These are phyloP conservation scores for Russula olivacea DNA, from an alignment of 768 basidiomycete genomes.

Conservation along the genomic window DNA sequence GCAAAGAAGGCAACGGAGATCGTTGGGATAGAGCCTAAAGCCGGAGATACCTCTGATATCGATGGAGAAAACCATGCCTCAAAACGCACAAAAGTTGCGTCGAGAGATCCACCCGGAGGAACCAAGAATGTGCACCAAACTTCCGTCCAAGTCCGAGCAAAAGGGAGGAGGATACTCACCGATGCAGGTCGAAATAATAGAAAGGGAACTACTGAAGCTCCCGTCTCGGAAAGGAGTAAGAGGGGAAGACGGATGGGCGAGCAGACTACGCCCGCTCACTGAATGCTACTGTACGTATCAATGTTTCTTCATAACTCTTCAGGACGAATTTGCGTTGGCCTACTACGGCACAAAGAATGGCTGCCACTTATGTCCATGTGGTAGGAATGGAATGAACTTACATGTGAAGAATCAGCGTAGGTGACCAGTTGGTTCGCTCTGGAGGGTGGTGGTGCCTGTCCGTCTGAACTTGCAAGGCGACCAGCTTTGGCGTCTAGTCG, in stretches of 20 bases:
- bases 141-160: not conserved
- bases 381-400: not conserved
- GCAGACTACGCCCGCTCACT: not conserved
- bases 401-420: not conserved
- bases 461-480: too few relatives aligned
- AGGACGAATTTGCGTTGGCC: not conserved
- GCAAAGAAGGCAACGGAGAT: conserved; percentile 20
- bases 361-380: not conserved
- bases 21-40: not conserved
- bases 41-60: not conserved
- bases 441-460: too few relatives aligned
- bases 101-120: not conserved
- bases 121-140: not conserved
- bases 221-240: not conserved
- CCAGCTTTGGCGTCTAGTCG: too few relatives aligned
- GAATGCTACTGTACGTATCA: not conserved
- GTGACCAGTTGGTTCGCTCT: too few relatives aligned
- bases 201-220: not conserved
- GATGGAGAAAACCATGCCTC: not conserved
- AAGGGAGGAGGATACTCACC: not conserved
- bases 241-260: not conserved
- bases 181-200: not conserved
- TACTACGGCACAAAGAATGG: not conserved
- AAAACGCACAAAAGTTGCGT: conserved; percentile 1
- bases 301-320: not conserved